These are phyloP conservation scores for Epithele typhae DNA, from an alignment of 768 basidiomycete species.

Conservation along the genomic window DNA sequence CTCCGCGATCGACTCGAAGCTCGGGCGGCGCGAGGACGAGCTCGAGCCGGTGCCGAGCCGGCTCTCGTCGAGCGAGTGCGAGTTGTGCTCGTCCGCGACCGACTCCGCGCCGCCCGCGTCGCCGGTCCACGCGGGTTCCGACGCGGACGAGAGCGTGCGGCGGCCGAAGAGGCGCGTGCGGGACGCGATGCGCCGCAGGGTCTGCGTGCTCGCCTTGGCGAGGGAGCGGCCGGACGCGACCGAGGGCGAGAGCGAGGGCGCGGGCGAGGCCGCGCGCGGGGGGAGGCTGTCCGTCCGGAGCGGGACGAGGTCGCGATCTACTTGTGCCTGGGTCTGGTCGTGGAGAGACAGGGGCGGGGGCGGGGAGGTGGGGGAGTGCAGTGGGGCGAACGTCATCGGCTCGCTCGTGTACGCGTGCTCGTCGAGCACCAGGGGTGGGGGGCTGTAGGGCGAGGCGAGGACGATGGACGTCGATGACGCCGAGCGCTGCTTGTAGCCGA, in stretches of 20 bases:
- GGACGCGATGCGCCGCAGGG: conserved; percentile 12
- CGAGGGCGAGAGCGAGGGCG: conserved; percentile 5
- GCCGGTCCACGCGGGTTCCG: conserved; percentile 1
- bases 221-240: background rate
- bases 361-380: background rate
- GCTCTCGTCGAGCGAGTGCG: no score
- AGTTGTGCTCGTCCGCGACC: background rate
- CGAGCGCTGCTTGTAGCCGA: conserved; percentile 1
- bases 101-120: conserved; percentile 7
- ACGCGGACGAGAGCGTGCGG: conserved; percentile 8
- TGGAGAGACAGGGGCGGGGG: background rate
- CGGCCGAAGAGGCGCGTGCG: conserved; percentile 13
- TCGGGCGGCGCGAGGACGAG: conserved; percentile 1
- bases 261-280: conserved; percentile 3
- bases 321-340: no score
- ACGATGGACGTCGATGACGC: conserved; percentile 11
- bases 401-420: background rate
- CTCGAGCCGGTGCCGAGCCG: conserved; percentile 1
- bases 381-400: background rate
- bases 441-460: background rate
- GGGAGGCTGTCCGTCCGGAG: background rate
- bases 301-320: no score
- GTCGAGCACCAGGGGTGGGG: background rate
- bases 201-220: background rate
- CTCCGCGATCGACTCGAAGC: no score